Percentiles rank a stretch among this genome's conserved stretches.
Evolutionary conservation across 1,139 yeast species (phyloP).

Genomic region (Zygoascus sp.): DNA sequence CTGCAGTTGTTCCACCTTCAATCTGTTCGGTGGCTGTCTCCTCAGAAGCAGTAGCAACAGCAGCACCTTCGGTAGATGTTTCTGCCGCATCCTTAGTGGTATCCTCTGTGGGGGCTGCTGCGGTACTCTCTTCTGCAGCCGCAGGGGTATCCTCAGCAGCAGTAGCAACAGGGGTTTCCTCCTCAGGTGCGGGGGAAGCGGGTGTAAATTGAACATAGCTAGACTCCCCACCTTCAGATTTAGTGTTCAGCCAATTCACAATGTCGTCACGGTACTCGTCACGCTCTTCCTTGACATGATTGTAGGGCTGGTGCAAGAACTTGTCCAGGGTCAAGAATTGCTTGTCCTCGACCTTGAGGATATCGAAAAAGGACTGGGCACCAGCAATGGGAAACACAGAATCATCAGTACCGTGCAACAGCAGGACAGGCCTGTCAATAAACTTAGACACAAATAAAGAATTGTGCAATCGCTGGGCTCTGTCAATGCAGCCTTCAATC

Average conservation of each 20-base stretch:
- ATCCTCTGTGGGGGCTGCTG: background rate
- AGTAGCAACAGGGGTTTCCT: slow-evolving; percentile 8
- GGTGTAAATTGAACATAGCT: slow-evolving; percentile 8
- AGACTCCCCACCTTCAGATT: slow-evolving; percentile 16
- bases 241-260: slow-evolving; percentile 40
- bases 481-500: slow-evolving; percentile 58
- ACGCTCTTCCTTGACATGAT: slow-evolving; percentile 43
- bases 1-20: background rate
- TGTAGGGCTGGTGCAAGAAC: slow-evolving; percentile 36
- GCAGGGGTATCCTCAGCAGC: slow-evolving; percentile 9
- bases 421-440: slow-evolving; percentile 44
- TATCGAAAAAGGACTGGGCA: slow-evolving; percentile 44
- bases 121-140: slow-evolving; percentile 9
- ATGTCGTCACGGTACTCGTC: slow-evolving; percentile 37
- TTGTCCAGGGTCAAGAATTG: slow-evolving; percentile 36
- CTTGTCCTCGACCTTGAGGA: slow-evolving; percentile 37
- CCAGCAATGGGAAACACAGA: slow-evolving; percentile 53
- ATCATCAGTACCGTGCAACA: slow-evolving; percentile 54
- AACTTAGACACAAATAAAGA: slow-evolving; percentile 43
- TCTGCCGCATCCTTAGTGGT: slow-evolving; percentile 10
- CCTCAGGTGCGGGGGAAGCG: slow-evolving; percentile 7
- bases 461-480: slow-evolving; percentile 54
- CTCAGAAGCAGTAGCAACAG: slow-evolving; percentile 9
- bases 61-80: slow-evolving; percentile 9
- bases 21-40: slow-evolving; percentile 8